Conservation (phyloP, 2,329 filamentous ascomycete genomes). For the Botryotinia calthae region DNA sequence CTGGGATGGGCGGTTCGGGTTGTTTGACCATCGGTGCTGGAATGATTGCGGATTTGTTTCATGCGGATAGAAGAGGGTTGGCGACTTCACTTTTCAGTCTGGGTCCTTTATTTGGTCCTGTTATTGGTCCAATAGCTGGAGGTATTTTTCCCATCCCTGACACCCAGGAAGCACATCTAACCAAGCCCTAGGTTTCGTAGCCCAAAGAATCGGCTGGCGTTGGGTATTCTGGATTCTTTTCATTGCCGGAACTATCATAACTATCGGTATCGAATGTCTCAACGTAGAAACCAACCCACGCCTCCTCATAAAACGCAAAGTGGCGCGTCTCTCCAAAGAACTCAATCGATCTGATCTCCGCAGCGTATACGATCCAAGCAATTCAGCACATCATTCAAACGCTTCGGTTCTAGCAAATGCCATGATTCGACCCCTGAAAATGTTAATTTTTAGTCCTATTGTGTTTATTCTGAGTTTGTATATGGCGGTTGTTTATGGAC, state of each 20-base stretch:
- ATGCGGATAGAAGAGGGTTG: slow-evolving; percentile 25
- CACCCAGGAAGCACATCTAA: not conserved
- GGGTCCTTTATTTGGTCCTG: slow-evolving; percentile 39
- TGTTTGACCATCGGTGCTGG: slow-evolving; percentile 34
- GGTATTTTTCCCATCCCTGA: slow-evolving; percentile 22
- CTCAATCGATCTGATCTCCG: slow-evolving; percentile 45
- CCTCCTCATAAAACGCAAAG: slow-evolving; percentile 52
- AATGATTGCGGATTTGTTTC: slow-evolving; percentile 29
- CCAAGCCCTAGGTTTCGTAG: slow-evolving; percentile 35
- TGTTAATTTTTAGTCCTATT: slow-evolving; percentile 42
- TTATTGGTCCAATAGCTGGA: slow-evolving; percentile 38
- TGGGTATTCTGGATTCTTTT: slow-evolving; percentile 29
- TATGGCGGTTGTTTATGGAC: slow-evolving; percentile 51
- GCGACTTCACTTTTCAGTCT: slow-evolving; percentile 28
- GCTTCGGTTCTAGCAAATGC: slow-evolving; percentile 41
- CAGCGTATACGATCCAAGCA: slow-evolving; percentile 45
- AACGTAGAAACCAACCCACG: slow-evolving; percentile 49
- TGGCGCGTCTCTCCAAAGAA: slow-evolving; percentile 45
- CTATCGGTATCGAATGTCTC: slow-evolving; percentile 40
- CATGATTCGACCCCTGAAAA: slow-evolving; percentile 50
- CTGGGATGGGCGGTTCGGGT: slow-evolving; percentile 55
- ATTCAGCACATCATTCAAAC: slow-evolving; percentile 26
- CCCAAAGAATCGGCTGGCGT: slow-evolving; percentile 41
- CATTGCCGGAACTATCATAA: slow-evolving; percentile 39
- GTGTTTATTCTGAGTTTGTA: slow-evolving; percentile 49